phyloP scores from a whole-genome alignment of 495 filamentous ascomycete genomes.

The Hyphodiscus hymeniophilus region DNA sequence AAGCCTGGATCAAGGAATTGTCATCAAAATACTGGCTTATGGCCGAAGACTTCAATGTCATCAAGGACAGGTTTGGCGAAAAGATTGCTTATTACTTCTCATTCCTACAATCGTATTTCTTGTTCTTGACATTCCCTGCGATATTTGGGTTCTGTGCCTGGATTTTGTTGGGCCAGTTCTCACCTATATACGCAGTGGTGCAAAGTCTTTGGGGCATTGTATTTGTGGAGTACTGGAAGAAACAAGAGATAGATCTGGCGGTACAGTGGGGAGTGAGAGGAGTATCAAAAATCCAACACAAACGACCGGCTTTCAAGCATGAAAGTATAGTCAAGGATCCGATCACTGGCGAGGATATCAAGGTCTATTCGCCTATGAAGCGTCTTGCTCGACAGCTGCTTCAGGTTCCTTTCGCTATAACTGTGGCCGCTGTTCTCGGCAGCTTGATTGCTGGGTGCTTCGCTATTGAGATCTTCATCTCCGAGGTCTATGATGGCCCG shows the following conservation, averaged over 20 bases:
- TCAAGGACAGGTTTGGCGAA: constrained; percentile 86
- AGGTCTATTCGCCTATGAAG: constrained; percentile 70
- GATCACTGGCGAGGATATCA: constrained; percentile 73
- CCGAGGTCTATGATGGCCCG: constrained; percentile 87
- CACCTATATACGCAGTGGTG: constrained; percentile 70
- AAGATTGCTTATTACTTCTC: constrained; percentile 96
- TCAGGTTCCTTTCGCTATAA: constrained; percentile 80
- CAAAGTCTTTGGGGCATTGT: constrained; percentile 82
- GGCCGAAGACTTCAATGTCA: constrained; percentile 68
- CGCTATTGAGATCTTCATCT: constrained; percentile 91
- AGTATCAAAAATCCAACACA: constrained; percentile 72
- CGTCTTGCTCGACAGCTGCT: constrained; percentile 72
- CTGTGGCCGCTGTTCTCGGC: constrained; percentile 61
- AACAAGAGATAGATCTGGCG: constrained; percentile 82
- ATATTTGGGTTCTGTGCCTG: constrained; percentile 73
- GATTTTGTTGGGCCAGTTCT: constrained; percentile 77
- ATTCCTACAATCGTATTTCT: constrained; percentile 88
- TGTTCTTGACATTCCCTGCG: constrained; percentile 78
- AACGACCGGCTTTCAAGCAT: constrained; percentile 68
- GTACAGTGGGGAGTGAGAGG: constrained; percentile 89
- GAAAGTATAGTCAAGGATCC: constrained; percentile 71
- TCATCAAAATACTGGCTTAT: constrained; percentile 71
- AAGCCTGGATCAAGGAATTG: constrained; percentile 85
- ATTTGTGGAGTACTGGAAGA: constrained; percentile 96
- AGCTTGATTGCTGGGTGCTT: constrained; percentile 81